Evolutionary conservation across 176 grass and related monocot genomes (phyloP).

Genomic region (Carex cristatella): DNA sequence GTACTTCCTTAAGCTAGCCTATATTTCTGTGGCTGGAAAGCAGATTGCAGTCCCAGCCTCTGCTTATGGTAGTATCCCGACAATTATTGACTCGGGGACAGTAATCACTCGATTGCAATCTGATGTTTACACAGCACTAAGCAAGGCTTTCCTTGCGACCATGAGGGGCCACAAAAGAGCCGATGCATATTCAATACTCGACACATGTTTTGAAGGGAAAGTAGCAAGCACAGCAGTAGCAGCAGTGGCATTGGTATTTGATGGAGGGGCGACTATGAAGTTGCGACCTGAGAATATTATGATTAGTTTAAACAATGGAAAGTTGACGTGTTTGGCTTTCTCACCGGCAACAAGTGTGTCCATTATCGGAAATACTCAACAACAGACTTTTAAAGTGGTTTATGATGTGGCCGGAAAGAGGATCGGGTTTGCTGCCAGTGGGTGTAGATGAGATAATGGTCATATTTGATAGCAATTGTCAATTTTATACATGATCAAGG

Average conservation of each 20-base stretch:
- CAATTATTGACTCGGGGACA: constrained; percentile 33
- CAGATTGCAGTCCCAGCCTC: neutral
- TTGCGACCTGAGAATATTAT: constrained; percentile 25
- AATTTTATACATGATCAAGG: neutral
- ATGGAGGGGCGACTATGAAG: constrained; percentile 28
- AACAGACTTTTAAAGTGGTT: constrained; percentile 29
- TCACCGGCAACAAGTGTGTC: constrained; percentile 8
- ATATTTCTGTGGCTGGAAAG: constrained; percentile 19
- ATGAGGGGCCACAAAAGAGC: neutral
- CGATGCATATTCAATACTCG: constrained; percentile 28
- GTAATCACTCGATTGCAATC: constrained; percentile 34
- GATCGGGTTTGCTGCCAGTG: constrained; percentile 30
- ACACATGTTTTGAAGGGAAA: constrained; percentile 37
- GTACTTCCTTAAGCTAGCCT: constrained; percentile 28
- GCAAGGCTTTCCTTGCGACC: constrained; percentile 12
- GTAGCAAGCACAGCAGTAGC: neutral
- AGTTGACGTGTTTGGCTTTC: constrained; percentile 33
- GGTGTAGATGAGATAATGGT: constrained; percentile 13
- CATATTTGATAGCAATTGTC: neutral
- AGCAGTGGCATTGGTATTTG: constrained; percentile 27
- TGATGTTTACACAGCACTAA: constrained; percentile 29
- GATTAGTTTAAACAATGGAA: constrained; percentile 24
- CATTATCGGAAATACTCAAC: constrained; percentile 44
- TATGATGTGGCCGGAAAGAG: constrained; percentile 27
- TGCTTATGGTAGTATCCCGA: constrained; percentile 13